Conservation (phyloP, 129 eudicot species). For the Dittrichia graveolens region DNA sequence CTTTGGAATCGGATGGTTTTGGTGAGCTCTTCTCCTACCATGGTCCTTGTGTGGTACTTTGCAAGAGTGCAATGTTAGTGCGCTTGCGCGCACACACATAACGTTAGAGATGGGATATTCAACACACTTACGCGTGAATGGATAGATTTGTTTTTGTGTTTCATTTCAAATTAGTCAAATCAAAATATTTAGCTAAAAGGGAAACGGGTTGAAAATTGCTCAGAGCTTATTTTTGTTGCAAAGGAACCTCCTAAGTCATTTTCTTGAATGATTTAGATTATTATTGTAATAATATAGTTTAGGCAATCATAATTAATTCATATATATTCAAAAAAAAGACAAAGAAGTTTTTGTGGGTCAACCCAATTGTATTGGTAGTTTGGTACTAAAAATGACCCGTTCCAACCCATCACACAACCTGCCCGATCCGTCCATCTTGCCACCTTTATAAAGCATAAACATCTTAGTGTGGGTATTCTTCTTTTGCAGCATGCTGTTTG, state of each 20-base stretch:
- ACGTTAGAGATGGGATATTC: background rate
- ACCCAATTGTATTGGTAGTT: background rate
- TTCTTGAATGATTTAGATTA: background rate
- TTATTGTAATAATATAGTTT: background rate
- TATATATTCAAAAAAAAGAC: background rate
- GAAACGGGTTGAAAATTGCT: background rate
- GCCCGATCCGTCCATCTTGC: background rate
- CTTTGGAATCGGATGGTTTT: constrained; percentile 91
- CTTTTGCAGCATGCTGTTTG: constrained; percentile 56
- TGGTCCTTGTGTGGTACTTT: background rate
- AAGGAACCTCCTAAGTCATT: background rate
- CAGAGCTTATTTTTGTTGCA: background rate
- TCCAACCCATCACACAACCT: background rate
- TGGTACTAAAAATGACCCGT: background rate
- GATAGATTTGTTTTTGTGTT: background rate
- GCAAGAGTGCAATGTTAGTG: background rate
- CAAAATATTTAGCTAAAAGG: background rate
- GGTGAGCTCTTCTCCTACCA: constrained; percentile 42
- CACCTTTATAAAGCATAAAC: background rate
- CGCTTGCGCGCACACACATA: background rate
- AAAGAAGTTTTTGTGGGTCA: background rate
- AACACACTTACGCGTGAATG: background rate
- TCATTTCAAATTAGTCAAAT: background rate
- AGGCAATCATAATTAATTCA: background rate
- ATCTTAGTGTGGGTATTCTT: background rate